phyloP scores from a whole-genome alignment of 208 protist species.

The Jaenimonas drosophilae region DNA sequence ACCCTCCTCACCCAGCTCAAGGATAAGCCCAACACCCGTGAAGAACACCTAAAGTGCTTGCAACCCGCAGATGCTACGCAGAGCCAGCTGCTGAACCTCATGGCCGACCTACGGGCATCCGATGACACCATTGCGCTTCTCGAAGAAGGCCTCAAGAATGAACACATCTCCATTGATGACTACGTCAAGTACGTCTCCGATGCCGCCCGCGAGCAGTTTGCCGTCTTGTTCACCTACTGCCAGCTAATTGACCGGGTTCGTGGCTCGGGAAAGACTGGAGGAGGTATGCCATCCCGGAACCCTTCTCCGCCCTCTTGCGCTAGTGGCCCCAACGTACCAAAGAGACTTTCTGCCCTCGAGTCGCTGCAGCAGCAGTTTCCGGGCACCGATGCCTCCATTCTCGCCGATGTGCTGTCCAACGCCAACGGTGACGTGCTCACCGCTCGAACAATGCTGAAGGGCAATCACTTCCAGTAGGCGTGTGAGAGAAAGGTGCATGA shows the following conservation, averaged over 20 bases:
- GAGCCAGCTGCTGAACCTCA: constrained; percentile 34
- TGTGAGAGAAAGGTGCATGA: no score
- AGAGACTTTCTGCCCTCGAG: not conserved
- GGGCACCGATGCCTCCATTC: constrained; percentile 32
- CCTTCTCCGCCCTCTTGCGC: no score
- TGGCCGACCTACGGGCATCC: constrained; percentile 61
- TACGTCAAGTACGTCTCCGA: constrained; percentile 72
- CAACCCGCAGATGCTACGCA: constrained; percentile 41
- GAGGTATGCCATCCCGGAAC: no score
- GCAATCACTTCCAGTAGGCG: not conserved
- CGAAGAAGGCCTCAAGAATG: constrained; percentile 44
- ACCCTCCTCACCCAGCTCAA: constrained; percentile 25
- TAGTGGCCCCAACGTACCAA: not conserved
- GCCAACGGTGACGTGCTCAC: constrained; percentile 21
- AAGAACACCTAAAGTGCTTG: constrained; percentile 50
- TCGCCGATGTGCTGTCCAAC: constrained; percentile 37
- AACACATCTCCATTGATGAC: constrained; percentile 60
- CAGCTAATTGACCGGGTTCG: no score
- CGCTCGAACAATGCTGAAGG: constrained; percentile 2
- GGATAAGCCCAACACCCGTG: constrained; percentile 24
- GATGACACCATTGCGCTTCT: constrained; percentile 58
- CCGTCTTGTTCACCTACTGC: no score
- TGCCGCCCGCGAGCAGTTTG: constrained; percentile 67
- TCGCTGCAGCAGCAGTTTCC: constrained; percentile 19
- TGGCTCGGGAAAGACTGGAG: no score